Percentiles rank a stretch among this genome's conserved stretches.
These are phyloP conservation scores for Vigna reflexopilosa DNA, from an alignment of 306 rosid species.

Conservation along the genomic window DNA sequence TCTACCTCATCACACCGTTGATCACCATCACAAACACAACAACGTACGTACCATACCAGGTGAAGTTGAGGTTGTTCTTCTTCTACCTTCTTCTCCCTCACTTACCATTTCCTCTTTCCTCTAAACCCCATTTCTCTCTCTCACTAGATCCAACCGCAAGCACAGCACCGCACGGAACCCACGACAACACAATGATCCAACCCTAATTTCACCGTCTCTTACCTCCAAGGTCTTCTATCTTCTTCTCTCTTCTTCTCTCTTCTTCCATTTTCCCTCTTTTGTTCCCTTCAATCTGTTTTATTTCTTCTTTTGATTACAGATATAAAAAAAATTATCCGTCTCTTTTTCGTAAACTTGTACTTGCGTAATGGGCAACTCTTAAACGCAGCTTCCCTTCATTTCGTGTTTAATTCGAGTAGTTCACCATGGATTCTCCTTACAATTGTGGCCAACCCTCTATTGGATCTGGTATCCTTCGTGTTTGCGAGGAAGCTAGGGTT, in stretches of 20 bases:
- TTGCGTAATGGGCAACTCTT: slow-evolving; percentile 27
- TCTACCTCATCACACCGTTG: slow-evolving; percentile 37
- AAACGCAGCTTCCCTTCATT: slow-evolving; percentile 17
- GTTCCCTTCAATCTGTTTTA: neutral
- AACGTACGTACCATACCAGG: neutral
- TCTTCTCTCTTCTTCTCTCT: neutral
- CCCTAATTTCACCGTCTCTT: slow-evolving; percentile 19
- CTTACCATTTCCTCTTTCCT: slow-evolving; percentile 1
- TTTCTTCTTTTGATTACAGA: too few relatives aligned
- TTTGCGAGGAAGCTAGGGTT: slow-evolving; percentile 51
- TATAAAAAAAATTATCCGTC: neutral
- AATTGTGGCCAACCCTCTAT: slow-evolving; percentile 43
- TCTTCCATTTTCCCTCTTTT: neutral
- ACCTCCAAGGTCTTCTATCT: slow-evolving; percentile 25
- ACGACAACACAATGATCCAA: slow-evolving; percentile 4
- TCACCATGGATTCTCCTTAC: neutral
- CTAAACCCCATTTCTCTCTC: neutral
- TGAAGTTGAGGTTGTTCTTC: neutral
- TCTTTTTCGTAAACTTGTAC: neutral
- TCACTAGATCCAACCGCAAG: slow-evolving; percentile 33
- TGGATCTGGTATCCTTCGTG: slow-evolving; percentile 48
- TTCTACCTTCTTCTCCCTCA: neutral
- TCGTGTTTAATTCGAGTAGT: slow-evolving; percentile 39
- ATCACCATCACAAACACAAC: slow-evolving; percentile 9
- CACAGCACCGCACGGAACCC: neutral